A percentile compares a stretch with the other conserved stretches of the same genome.
Conservation (phyloP, 192 early-diverging fungal species). For the Mortierella hygrophila region DNA sequence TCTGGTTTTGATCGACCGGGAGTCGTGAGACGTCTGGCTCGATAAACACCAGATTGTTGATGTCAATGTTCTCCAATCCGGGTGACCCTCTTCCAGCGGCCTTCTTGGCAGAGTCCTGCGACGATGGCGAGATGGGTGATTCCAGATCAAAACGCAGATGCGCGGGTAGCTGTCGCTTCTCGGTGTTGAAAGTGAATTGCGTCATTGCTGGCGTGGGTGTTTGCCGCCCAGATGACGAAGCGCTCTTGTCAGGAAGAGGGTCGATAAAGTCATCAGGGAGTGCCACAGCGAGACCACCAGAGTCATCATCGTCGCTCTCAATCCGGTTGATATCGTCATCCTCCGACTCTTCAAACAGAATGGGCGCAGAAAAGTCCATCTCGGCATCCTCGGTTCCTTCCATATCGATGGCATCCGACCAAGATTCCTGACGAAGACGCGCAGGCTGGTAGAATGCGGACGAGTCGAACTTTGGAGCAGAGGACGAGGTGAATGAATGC, state of each 20-base stretch:
- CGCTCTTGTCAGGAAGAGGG: conserved; percentile 21
- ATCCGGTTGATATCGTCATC: conserved; percentile 23
- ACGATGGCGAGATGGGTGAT: neutral
- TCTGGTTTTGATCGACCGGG: conserved; percentile 16
- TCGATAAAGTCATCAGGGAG: conserved; percentile 53
- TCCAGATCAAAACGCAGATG: conserved; percentile 38
- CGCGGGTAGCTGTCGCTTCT: conserved; percentile 33
- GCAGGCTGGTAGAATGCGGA: conserved; percentile 48
- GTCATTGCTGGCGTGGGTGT: conserved; percentile 28
- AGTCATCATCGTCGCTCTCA: conserved; percentile 31
- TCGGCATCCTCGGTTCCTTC: conserved; percentile 56
- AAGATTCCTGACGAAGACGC: conserved; percentile 55
- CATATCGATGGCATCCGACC: conserved; percentile 60
- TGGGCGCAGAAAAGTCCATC: conserved; percentile 55
- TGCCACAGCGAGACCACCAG: conserved; percentile 37
- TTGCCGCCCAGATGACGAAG: conserved; percentile 25
- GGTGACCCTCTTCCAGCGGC: conserved; percentile 37
- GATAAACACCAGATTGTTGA: conserved; percentile 53
- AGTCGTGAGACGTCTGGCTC: conserved; percentile 30
- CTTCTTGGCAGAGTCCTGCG: conserved; percentile 13
- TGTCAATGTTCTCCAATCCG: conserved; percentile 22
- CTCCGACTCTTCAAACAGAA: conserved; percentile 51
- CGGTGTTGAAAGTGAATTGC: conserved; percentile 33
- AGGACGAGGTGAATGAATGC: conserved; percentile 17
- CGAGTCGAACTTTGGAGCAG: conserved; percentile 41